Base-by-base conservation (phyloP, 1,284 basidiomycete species). In the Apiotrichum montevideense region DNA sequence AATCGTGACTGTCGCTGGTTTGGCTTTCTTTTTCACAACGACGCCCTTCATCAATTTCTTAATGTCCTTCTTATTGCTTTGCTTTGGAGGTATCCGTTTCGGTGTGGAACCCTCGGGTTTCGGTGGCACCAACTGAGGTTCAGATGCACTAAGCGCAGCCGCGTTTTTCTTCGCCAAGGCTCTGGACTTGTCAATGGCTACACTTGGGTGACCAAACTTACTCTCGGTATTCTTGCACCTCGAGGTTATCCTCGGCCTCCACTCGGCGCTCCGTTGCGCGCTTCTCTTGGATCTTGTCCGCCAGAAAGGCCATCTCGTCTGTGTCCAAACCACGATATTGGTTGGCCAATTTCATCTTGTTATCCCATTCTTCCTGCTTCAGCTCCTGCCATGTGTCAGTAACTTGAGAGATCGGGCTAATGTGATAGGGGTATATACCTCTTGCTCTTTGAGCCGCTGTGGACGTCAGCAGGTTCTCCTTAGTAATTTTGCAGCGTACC, bases 351-450 rank as follows among this genome's bases (percentile, higher is more conserved):
- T 92, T 93, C 71, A 87, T 90, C 72, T 88, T 88, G 71, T 90
- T 87, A 70, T 94, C 91, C 88, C 90, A 94, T 83, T 92, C 88
- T 76, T 93, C 90, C 77, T 91, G 88, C 75, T 93, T 93, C 63
- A 87, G 84, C 68, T 85, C 83, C 88, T 61, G 53, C 8, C 5
- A 10, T 4, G 4, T 51, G 52, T n/a, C 48, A 53, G 29, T 11
- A n/a, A 14, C 2, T 10, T 21, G 9, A 10, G 45, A 35, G 29
- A 42, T 3, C 13, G 10, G 29, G 5, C 86, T 86, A 63, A 5
- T 39, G 37, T 14, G 37, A 3, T 29, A 29, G 29, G 29, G 3
- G 29, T 29, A 29, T 29, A 29, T 86, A 87, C 58, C 88, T 79
- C 87, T 87, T 89, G 87, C 87, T 66, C 55, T 35, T 65, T 54